Percentiles rank a stretch among this genome's conserved stretches.
These are phyloP conservation scores for Polygonum maritimum DNA, from an alignment of 148 eudicot species.

Conservation along the genomic window DNA sequence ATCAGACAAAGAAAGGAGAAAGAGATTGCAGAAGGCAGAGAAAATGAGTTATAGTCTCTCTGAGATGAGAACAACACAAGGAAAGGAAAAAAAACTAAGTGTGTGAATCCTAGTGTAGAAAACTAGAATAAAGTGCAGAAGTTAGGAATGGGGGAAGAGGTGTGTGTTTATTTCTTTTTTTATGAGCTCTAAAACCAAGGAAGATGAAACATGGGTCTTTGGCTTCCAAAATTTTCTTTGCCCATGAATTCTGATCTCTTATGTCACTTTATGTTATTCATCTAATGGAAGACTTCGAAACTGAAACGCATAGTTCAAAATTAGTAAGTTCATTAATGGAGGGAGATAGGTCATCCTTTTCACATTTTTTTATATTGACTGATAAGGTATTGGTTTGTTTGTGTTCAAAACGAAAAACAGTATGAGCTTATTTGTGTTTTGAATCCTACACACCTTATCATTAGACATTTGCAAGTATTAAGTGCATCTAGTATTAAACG, in stretches of 20 bases:
- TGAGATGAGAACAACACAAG: conserved; percentile 38
- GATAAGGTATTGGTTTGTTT: too few species aligned
- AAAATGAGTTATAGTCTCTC: background rate
- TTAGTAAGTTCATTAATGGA: too few species aligned
- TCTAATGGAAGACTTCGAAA: background rate
- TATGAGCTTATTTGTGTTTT: background rate
- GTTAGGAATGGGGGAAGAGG: conserved; percentile 1
- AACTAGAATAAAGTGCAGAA: background rate
- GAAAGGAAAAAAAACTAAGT: conserved; percentile 13
- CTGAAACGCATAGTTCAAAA: background rate
- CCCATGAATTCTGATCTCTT: background rate
- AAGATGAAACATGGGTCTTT: conserved; percentile 8
- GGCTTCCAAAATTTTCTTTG: background rate
- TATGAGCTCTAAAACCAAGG: conserved; percentile 4
- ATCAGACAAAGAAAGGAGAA: conserved; percentile 12
- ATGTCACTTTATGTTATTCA: background rate
- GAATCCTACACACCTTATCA: background rate
- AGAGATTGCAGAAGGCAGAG: conserved; percentile 10
- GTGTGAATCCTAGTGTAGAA: background rate
- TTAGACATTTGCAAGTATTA: background rate
- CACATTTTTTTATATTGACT: too few species aligned
- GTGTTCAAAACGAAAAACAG: too few species aligned
- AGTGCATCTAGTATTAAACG: background rate
- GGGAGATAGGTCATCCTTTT: too few species aligned
- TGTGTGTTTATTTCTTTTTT: background rate